Conservation (phyloP, 139 green algal genomes). For the Micractinium conductrix region DNA sequence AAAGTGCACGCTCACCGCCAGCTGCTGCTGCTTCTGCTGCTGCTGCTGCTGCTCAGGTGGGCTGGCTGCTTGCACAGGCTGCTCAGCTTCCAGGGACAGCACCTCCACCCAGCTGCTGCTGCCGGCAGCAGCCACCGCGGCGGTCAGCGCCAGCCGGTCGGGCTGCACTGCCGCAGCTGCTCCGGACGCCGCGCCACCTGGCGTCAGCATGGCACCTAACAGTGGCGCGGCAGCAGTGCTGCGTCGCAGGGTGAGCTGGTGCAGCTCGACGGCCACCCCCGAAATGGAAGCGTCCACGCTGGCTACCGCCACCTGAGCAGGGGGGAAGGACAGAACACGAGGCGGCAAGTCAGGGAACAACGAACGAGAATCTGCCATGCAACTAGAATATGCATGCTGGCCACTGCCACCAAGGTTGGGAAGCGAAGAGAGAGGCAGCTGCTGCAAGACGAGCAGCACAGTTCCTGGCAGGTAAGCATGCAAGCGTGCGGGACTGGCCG, state of each 20-base stretch:
- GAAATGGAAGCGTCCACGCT: conserved; percentile 8
- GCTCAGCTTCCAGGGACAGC: conserved; percentile 2
- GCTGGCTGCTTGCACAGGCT: background rate
- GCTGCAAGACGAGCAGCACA: no score
- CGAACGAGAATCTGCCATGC: no score
- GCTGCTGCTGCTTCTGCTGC: background rate
- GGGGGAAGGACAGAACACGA: background rate
- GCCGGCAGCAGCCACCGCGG: conserved; percentile 2
- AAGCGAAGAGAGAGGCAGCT: no score
- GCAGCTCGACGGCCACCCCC: conserved; percentile 4
- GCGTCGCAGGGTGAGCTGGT: conserved; percentile 19
- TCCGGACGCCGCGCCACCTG: background rate
- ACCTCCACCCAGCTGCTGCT: conserved; percentile 28
- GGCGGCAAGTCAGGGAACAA: background rate
- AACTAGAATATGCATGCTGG: no score
- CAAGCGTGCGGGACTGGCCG: no score
- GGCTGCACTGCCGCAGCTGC: no score
- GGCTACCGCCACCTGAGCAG: conserved; percentile 12
- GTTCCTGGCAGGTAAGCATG: no score
- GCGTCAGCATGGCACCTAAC: background rate
- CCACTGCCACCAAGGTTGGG: no score
- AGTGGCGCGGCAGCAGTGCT: conserved; percentile 10
- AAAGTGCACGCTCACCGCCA: conserved; percentile 4
- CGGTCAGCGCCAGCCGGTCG: background rate
- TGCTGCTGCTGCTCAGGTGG: background rate